Base-by-base conservation (phyloP, 2,329 filamentous ascomycete genomes). In the Aspergillus carbonarius region DNA sequence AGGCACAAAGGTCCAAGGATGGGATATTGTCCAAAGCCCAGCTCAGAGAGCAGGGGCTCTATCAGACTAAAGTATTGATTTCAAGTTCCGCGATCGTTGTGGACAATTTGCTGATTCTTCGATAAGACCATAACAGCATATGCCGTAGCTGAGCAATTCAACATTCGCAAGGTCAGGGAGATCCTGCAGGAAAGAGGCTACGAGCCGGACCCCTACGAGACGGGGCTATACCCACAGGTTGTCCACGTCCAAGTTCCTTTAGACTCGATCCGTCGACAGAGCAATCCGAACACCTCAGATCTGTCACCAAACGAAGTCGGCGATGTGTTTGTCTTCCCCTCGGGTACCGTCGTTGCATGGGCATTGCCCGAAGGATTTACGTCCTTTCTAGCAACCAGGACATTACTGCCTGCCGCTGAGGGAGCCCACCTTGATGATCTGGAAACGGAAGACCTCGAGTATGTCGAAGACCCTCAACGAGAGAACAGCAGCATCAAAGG, bases 241-340 rank as follows among this genome's bases (percentile, higher is more conserved):
- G 79, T 89, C 35, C 87, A 89, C 66, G 76, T 88, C 13, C 79
- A 79, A 63, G 74, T 82, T 61, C 75, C 79, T 51, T 74, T 80
- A 30, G 78, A 79, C 59, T 77, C 77, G 3, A 75, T 79, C 55
- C 74, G 75, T 39, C 74, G 77, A 53, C 74, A 78, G 27, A 72
- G 73, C 58, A 79, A 77, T 59, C 73, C 77, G 4, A 70, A 72
- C 5, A 69, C 75, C 17, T 61, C 69, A 37, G 73, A 76, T 61
- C 60, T 79, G 5, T 66, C 73, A 1, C 67, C 75, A 3, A 80
- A 78, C 55, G 80, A 81, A 69, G 74, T 86, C 58, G 93, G 92
- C 34, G 95, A 99, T 76, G 86, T 98, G 52, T 98, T 98, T 71
- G 88, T 99, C 57, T 99, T 99, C 66, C 92, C 93, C 8, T 96